phyloP scores from a whole-genome alignment of 1,284 basidiomycete genomes.

The Chalciporus sp. region DNA sequence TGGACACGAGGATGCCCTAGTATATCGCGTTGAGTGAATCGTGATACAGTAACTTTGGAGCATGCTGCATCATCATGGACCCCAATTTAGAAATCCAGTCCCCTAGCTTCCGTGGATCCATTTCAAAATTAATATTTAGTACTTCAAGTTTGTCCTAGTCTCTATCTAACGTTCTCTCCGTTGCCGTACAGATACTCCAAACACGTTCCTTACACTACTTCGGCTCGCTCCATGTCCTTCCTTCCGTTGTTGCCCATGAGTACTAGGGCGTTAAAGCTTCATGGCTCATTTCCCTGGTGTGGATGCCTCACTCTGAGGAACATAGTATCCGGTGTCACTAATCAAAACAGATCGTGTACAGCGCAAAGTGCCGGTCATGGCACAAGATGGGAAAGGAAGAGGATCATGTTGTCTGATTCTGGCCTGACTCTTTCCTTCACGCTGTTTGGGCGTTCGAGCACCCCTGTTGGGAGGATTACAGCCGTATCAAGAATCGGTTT shows the following conservation, averaged over 20 bases:
- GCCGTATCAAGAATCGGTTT: constrained; percentile 48
- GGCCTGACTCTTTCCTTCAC: constrained; percentile 64
- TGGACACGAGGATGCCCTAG: background rate
- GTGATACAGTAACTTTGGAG: background rate
- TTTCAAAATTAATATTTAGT: no score
- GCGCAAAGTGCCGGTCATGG: constrained; percentile 64
- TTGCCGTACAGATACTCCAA: no score
- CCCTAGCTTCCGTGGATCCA: no score
- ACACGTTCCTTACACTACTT: no score
- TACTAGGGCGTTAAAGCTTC: no score
- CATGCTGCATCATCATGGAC: no score
- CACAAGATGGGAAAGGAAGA: constrained; percentile 64
- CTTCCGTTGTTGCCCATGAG: no score
- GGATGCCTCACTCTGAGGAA: background rate
- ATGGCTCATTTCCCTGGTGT: constrained; percentile 53
- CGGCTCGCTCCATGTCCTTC: no score
- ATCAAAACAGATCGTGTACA: constrained; percentile 54
- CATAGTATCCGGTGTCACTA: background rate
- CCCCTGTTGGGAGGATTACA: constrained; percentile 69
- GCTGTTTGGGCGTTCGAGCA: constrained; percentile 49
- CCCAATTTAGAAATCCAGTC: no score
- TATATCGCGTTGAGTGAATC: background rate
- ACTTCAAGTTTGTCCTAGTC: no score
- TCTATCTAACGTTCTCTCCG: no score
- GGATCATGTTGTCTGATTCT: constrained; percentile 57